Evolutionary conservation across 148 eudicot genomes (phyloP).

Genomic region (Rhododendron williamsianum): DNA sequence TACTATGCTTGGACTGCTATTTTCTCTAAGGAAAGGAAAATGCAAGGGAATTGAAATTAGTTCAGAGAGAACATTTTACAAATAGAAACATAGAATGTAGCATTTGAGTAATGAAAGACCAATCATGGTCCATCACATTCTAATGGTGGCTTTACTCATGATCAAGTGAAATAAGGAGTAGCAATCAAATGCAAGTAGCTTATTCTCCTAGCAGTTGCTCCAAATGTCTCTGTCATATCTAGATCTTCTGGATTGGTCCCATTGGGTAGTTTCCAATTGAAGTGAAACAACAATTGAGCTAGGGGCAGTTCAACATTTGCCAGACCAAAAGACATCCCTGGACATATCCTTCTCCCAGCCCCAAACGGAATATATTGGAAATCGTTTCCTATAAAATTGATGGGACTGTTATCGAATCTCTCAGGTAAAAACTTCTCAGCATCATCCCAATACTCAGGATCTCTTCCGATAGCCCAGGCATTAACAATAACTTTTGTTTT

Average conservation of each 20-base stretch:
- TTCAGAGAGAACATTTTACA: too few relatives aligned
- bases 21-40: too few relatives aligned
- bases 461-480: background rate
- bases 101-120: too few relatives aligned
- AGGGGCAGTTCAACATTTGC: constrained; percentile 29
- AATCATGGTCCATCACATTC: too few relatives aligned
- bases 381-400: constrained; percentile 22
- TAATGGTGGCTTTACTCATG: too few relatives aligned
- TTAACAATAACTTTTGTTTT: background rate
- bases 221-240: background rate
- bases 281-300: constrained; percentile 23
- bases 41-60: too few relatives aligned
- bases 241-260: constrained; percentile 2
- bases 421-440: constrained; percentile 29
- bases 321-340: background rate
- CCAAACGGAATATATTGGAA: constrained; percentile 23
- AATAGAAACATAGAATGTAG: too few relatives aligned
- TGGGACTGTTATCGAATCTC: background rate
- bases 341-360: background rate
- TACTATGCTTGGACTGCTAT: too few relatives aligned
- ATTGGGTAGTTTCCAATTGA: constrained; percentile 23
- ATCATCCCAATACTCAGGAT: constrained; percentile 23
- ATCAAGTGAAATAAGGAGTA: background rate
- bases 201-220: constrained; percentile 11
- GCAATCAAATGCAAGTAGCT: background rate